Base-by-base conservation (phyloP, 192 early-diverging fungal species). In the Rhizophagus clarus region DNA sequence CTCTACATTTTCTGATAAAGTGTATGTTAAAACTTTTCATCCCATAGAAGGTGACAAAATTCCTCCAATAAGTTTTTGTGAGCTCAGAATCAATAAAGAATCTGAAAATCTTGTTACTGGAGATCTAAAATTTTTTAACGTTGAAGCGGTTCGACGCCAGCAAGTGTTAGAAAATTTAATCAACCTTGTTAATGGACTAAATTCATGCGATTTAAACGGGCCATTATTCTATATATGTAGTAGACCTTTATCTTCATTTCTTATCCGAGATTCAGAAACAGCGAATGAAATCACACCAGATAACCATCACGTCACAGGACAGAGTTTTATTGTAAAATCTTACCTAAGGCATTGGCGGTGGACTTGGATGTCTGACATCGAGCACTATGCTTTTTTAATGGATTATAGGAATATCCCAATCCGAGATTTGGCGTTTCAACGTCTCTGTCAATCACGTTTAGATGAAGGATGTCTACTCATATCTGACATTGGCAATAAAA, bases 351-450 rank as follows among this genome's bases (percentile, higher is more conserved):
- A 88, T 70, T 83, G 79, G 14, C 76, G 83, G n/a, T 87, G 85
- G 83, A 81, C 81, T 71, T 91, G 90, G 90, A 81, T 88, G 71
- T 77, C 84, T 15, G 83, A 87, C 61, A 82, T 87, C 40, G 79
- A 82, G 7, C 79, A 85, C 24, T 28, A 77, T 4, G 83, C 74
- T 26, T 83, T 81, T 34, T 79, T 82, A 15, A 64, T 80, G 24
- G 80, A 83, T 45, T 84, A 75, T 51, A 79, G 72, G 14, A 80
- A 81, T 14, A 83, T 80, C 32, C 77, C 85, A 0, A 83, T 89
- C 34, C 83, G 85, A 31, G 84, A 85, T 28, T 66, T 89, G 12
- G 87, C 87, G 2, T 91, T 87, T 73, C 87, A 89, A 56, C 85
- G 83, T 73, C 74, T 91, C 2, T 87, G 86, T 68, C 82, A 85